These are phyloP conservation scores for Yueomyces sinensis DNA, from an alignment of 805 yeast genomes.

Conservation along the genomic window DNA sequence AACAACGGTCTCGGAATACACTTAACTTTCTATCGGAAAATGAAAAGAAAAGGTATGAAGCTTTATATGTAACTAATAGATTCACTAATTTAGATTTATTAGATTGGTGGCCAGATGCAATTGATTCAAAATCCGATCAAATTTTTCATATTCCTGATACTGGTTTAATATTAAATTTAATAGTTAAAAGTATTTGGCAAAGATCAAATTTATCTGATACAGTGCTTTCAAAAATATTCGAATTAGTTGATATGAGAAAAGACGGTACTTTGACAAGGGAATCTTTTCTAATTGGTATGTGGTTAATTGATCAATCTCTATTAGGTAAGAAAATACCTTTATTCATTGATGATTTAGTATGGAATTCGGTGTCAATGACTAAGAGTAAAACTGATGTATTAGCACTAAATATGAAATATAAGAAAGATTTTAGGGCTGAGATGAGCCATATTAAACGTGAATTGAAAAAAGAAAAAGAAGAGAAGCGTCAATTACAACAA, in stretches of 20 bases:
- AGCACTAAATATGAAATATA: constrained; percentile 9
- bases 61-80: constrained; percentile 83
- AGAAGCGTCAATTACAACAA: no score
- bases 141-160: constrained; percentile 13
- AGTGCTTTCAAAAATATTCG: constrained; percentile 50
- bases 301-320: constrained; percentile 92
- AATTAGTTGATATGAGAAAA: constrained; percentile 47
- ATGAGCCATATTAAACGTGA: constrained; percentile 19
- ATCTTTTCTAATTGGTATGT: constrained; percentile 91
- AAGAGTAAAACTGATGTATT: constrained; percentile 4
- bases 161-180: constrained; percentile 27
- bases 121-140: constrained; percentile 2
- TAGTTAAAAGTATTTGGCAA: constrained; percentile 70
- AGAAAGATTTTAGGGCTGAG: constrained; percentile 14
- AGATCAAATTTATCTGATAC: constrained; percentile 62
- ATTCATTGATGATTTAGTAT: constrained; percentile 49
- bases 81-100: constrained; percentile 41
- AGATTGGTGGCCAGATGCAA: constrained; percentile 19
- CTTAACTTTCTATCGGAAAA: constrained; percentile 35
- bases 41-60: constrained; percentile 84
- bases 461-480: constrained; percentile 9
- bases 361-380: constrained; percentile 45
- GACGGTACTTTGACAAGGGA: constrained; percentile 70
- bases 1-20: no score
- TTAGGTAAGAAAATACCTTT: constrained; percentile 86